Base-by-base conservation (phyloP, 345 rosid genomes). In the Cardamine resedifolia region DNA sequence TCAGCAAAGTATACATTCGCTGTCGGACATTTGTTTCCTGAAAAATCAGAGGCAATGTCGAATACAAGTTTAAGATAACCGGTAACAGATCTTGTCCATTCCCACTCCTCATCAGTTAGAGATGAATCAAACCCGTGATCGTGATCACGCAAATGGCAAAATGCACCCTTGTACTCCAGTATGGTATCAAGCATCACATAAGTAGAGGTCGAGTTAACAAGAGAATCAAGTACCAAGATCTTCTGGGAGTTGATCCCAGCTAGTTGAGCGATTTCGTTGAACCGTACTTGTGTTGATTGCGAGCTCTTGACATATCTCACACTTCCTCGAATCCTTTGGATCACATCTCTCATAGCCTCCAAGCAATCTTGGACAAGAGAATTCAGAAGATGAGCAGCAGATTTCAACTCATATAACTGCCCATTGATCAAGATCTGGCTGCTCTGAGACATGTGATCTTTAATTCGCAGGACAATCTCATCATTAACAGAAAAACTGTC, bases 1-100 rank as follows among this genome's bases (percentile, higher is more conserved):
- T 89, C 96, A 34, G 88, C 86, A 70, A 94, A 94, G 79, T 91
- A 91, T 21, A 91, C 78, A 75, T 94, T 94, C 5, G 97, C 97
- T 31, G 96, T 89, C 2, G 89, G 90, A 73, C 76, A 83, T 80
- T 82, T 87, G 67, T 78, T 82, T 63, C 86, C 75, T 9, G 87
- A 82, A 61, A 93, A 79, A 52, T 75, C 80, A 71, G 77, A 83
- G 14, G 81, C 82, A 48, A 93, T 80, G 77, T 88, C 98, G 66
- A 78, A 74, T 34, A 86, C 70, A 55, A 85, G 80, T 74, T 86
- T 90, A 63, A 92, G 79, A 80, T 87, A 86, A 70, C 85, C 66
- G 0, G 88, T 76, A 47, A 87, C 69, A 9, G 84, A 82, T 66
- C 82, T 82, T 7, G 87, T 83, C 87, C 89, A 81, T 64, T 87